A percentile compares a stretch with the other conserved stretches of the same genome.
phyloP scores from a whole-genome alignment of 257 asterid genomes.

The Paulownia fortunei region DNA sequence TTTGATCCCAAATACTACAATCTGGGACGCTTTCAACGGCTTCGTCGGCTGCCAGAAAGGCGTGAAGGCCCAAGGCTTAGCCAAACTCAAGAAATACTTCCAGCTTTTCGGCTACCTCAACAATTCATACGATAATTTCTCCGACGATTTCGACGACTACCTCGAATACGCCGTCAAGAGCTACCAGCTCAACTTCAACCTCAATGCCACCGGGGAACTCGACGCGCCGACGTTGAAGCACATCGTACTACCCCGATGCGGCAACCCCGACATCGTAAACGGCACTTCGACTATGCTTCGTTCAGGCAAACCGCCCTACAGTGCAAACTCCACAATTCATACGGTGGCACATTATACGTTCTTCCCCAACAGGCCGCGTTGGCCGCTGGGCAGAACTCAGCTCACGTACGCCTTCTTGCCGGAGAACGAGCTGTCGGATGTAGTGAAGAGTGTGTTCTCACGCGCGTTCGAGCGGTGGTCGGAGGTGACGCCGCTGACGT shows the following conservation, averaged over 20 bases:
- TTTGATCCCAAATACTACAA: slow-evolving; percentile 47
- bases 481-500: slow-evolving; percentile 72
- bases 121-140: slow-evolving; percentile 45
- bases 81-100: slow-evolving; percentile 64
- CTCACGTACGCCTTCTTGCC: slow-evolving; percentile 69
- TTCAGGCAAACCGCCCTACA: slow-evolving; percentile 35
- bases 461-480: slow-evolving; percentile 90
- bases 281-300: slow-evolving; percentile 68
- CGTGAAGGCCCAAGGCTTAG: slow-evolving; percentile 48
- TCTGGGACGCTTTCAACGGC: slow-evolving; percentile 59
- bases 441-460: slow-evolving; percentile 46
- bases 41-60: slow-evolving; percentile 67
- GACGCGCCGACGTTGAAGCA: slow-evolving; percentile 56
- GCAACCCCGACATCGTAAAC: slow-evolving; percentile 72
- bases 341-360: slow-evolving; percentile 74
- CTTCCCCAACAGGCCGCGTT: slow-evolving; percentile 72
- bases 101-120: slow-evolving; percentile 72
- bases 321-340: slow-evolving; percentile 38
- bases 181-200: slow-evolving; percentile 81
- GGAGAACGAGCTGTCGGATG: slow-evolving; percentile 46
- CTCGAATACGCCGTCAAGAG: slow-evolving; percentile 60
- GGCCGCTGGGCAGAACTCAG: slow-evolving; percentile 56
- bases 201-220: slow-evolving; percentile 64
- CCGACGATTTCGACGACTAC: slow-evolving; percentile 68
- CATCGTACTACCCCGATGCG: slow-evolving; percentile 72